These are phyloP conservation scores for Botrytis aclada DNA, from an alignment of 2,329 filamentous ascomycete genomes.

Conservation along the genomic window DNA sequence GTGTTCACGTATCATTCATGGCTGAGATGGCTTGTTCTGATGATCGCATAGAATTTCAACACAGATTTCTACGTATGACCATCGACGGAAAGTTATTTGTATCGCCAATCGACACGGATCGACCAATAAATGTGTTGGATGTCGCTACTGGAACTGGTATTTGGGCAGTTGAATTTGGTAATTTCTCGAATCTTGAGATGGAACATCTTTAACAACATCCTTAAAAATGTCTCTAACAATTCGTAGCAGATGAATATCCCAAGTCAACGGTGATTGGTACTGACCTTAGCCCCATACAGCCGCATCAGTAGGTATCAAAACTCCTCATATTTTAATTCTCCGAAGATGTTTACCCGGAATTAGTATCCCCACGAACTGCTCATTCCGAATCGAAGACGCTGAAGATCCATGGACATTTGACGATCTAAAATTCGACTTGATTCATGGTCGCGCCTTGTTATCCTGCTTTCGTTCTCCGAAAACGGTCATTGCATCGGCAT, in stretches of 20 bases:
- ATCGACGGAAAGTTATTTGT: conserved; percentile 15
- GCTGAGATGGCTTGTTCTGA: neutral
- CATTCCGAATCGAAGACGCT: conserved; percentile 38
- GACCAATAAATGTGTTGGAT: conserved; percentile 11
- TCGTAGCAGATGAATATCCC: conserved; percentile 33
- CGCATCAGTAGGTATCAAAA: conserved; percentile 24
- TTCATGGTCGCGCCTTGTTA: conserved; percentile 9
- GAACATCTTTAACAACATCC: no score
- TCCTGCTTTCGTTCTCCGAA: conserved; percentile 8
- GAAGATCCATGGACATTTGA: conserved; percentile 34
- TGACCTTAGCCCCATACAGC: conserved; percentile 33
- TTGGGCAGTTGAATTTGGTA: conserved; percentile 20
- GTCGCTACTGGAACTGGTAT: conserved; percentile 16
- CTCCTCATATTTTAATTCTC: neutral
- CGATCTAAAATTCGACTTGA: conserved; percentile 13
- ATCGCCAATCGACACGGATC: neutral
- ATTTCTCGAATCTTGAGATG: conserved; percentile 24
- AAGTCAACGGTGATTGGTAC: conserved; percentile 28
- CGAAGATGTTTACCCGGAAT: neutral
- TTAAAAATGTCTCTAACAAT: conserved; percentile 1
- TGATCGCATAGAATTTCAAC: conserved; percentile 8
- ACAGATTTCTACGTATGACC: conserved; percentile 10
- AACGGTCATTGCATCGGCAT: conserved; percentile 7
- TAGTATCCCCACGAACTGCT: conserved; percentile 31
- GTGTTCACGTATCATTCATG: neutral